These are phyloP conservation scores for Phytophthora citrophthora DNA, from an alignment of 352 stramenopile species.

Conservation along the genomic window DNA sequence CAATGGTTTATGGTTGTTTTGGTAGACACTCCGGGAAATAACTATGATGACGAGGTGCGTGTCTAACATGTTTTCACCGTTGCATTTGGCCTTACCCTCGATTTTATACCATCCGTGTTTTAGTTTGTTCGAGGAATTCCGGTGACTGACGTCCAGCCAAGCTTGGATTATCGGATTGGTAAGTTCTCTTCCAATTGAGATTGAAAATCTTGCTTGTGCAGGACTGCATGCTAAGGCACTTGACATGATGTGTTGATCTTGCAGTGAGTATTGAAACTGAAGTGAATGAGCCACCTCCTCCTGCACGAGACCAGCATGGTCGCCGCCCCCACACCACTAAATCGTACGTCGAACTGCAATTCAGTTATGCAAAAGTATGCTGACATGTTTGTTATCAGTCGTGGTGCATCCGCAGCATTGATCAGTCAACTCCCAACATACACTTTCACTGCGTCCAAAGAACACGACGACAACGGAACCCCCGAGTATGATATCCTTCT, in stretches of 20 bases:
- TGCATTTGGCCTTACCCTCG: neutral
- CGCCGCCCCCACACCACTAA: slow-evolving; percentile 27
- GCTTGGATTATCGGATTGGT: slow-evolving; percentile 46
- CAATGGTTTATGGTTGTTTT: slow-evolving; percentile 2
- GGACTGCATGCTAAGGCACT: neutral
- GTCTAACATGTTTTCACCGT: neutral
- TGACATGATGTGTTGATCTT: neutral
- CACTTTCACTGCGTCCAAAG: slow-evolving; percentile 66
- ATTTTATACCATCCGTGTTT: slow-evolving; percentile 1
- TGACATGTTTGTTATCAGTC: slow-evolving; percentile 41
- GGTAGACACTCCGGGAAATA: slow-evolving; percentile 50
- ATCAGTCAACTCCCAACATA: slow-evolving; percentile 88
- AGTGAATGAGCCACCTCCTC: slow-evolving; percentile 32
- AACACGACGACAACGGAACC: slow-evolving; percentile 41
- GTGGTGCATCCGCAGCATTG: slow-evolving; percentile 60
- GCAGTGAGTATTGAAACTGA: slow-evolving; percentile 68
- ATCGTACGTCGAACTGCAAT: slow-evolving; percentile 33
- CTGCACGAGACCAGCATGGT: slow-evolving; percentile 32
- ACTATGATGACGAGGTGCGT: slow-evolving; percentile 58
- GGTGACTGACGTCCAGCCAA: slow-evolving; percentile 39
- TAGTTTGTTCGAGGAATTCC: slow-evolving; percentile 42
- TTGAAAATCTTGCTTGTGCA: no score
- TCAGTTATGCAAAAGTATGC: slow-evolving; percentile 13
- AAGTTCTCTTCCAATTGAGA: slow-evolving; percentile 6
- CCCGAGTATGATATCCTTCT: slow-evolving; percentile 56